Percentiles rank a stretch among this genome's conserved stretches.
These are phyloP conservation scores for Laguncularia racemosa DNA, from an alignment of 345 rosid species.

Conservation along the genomic window DNA sequence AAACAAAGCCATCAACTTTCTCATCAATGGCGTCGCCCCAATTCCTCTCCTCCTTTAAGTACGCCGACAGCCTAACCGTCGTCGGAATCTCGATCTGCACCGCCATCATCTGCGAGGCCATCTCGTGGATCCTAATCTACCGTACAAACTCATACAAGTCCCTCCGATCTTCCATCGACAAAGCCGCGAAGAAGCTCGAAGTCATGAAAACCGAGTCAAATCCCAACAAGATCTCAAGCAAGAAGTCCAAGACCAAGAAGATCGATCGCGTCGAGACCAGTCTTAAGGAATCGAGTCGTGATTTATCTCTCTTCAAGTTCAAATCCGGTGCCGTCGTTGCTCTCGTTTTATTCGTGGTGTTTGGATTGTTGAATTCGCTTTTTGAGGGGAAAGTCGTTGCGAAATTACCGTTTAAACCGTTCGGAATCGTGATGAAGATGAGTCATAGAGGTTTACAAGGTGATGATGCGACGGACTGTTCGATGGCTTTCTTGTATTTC, in stretches of 20 bases:
- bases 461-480: constrained; percentile 81
- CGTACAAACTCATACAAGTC: constrained; percentile 90
- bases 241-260: constrained; percentile 88
- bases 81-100: constrained; percentile 91
- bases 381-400: constrained; percentile 97
- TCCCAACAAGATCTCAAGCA: constrained; percentile 35
- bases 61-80: constrained; percentile 82
- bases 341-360: constrained; percentile 79
- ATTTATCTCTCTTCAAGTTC: constrained; percentile 95
- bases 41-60: constrained; percentile 50
- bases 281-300: constrained; percentile 88
- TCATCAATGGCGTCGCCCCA: constrained; percentile 23
- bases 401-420: constrained; percentile 76
- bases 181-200: constrained; percentile 93
- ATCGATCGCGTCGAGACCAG: constrained; percentile 94
- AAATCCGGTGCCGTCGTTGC: constrained; percentile 99
- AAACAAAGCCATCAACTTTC: neutral
- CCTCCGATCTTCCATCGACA: constrained; percentile 89
- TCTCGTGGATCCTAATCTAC: constrained; percentile 95
- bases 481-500: constrained; percentile 87
- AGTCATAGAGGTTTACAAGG: constrained; percentile 84
- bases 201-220: constrained; percentile 70
- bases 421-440: constrained; percentile 84
- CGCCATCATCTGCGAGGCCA: constrained; percentile 84
- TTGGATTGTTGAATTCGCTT: constrained; percentile 78